phyloP scores from a whole-genome alignment of 129 eudicot species.

The Oenanthe sinensis region DNA sequence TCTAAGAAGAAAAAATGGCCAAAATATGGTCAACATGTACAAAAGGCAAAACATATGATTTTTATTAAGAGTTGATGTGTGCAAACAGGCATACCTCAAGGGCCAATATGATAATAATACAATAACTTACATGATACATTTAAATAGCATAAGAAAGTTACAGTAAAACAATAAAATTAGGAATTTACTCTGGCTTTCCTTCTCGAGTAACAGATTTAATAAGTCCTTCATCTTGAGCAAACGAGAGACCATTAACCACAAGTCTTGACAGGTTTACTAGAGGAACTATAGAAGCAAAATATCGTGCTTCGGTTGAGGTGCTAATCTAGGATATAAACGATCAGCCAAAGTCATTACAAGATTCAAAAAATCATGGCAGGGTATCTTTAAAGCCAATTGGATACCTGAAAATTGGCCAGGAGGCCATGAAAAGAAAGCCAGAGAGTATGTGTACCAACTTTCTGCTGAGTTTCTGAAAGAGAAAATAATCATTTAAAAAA shows the following conservation, averaged over 20 bases:
- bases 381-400: background rate
- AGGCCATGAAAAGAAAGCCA: constrained; percentile 82
- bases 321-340: constrained; percentile 79
- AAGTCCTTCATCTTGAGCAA: constrained; percentile 65
- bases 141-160: background rate
- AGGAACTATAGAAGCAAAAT: constrained; percentile 83
- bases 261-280: constrained; percentile 57
- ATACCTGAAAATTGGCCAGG: constrained; percentile 96
- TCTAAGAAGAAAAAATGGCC: too few species aligned
- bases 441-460: constrained; percentile 93
- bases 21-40: too few species aligned
- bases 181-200: constrained; percentile 86
- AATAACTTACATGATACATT: background rate
- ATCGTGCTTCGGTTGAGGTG: constrained; percentile 85
- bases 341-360: constrained; percentile 23
- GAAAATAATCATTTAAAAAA: background rate
- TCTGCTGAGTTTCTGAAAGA: constrained; percentile 68
- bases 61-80: too few species aligned
- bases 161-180: background rate
- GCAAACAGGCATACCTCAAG: too few species aligned
- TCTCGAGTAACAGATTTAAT: constrained; percentile 80
- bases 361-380: background rate
- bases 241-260: constrained; percentile 67
- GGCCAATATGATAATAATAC: too few species aligned
- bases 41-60: too few species aligned